Evolutionary conservation across 2,329 filamentous ascomycete genomes (phyloP).

Genomic region (Fusarium siculi): DNA sequence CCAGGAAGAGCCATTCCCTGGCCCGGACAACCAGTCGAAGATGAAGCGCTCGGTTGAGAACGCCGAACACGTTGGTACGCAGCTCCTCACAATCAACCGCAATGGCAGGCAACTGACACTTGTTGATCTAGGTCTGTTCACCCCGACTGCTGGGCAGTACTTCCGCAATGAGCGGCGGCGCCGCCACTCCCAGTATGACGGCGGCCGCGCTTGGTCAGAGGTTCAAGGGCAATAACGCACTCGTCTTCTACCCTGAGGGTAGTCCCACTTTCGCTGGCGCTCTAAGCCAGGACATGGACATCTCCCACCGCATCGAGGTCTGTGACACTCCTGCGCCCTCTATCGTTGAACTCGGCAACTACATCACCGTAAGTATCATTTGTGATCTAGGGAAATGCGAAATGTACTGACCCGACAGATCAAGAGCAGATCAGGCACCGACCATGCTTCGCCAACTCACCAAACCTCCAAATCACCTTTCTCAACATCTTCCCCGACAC

Average conservation of each 20-base stretch:
- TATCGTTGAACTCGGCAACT: constrained; percentile 54
- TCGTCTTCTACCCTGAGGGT: not conserved
- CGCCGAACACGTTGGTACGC: constrained; percentile 82
- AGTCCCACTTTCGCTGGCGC: not conserved
- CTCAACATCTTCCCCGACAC: not conserved
- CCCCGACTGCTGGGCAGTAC: constrained; percentile 79
- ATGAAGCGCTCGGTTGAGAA: constrained; percentile 89
- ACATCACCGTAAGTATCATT: constrained; percentile 55
- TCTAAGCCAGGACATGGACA: not conserved
- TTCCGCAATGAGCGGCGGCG: constrained; percentile 81
- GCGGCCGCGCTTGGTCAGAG: constrained; percentile 61
- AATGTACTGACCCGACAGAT: constrained; percentile 63
- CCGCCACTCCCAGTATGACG: constrained; percentile 81
- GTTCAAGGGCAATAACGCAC: not conserved
- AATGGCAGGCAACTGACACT: not conserved
- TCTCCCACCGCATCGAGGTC: constrained; percentile 53
- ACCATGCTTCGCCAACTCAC: constrained; percentile 54
- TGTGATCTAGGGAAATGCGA: not conserved
- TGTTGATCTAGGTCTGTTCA: constrained; percentile 72
- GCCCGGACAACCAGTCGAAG: constrained; percentile 86
- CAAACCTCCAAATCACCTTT: not conserved
- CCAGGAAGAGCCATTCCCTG: constrained; percentile 78
- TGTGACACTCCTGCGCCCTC: constrained; percentile 48
- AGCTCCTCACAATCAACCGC: not conserved
- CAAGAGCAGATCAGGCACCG: constrained; percentile 68